Base-by-base conservation (phyloP, 169 alveolate genomes). In the Plasmodium yoelii region DNA sequence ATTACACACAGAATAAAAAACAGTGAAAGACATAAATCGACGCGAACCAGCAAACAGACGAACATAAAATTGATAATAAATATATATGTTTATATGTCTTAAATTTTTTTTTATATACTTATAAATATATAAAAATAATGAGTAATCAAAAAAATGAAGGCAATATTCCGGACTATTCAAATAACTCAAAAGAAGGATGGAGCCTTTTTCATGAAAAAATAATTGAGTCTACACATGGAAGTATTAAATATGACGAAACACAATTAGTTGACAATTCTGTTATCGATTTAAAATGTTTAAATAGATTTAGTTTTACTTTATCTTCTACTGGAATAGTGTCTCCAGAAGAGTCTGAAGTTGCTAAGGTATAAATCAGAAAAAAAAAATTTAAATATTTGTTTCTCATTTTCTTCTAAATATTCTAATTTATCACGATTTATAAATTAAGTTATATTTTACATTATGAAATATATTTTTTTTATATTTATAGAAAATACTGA, bases 251-350 rank as follows among this genome's bases (percentile, higher is more conserved):
- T 77, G 88, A 61, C 42, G 89, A 65, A 56, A 64, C 51, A 19
- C 61, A 56, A 18, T 69, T 65, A 51, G 13, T 77, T 22, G 42
- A 59, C 34, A 63, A 47, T 24, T 75, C 13, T 13, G 9, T 24
- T 12, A 5, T 65, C 2, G 77, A 77, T 28, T 64, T 77, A 34
- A 47, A 63, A 24, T 8, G 71, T 13, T 64, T 59, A 15, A 77
- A 64, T 19, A 75, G 70, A 13, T 77, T 77, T 22, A 64, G 73
- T 57, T 77, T 77, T 53, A 77, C 89, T 18, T n/a, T 77, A 69
- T 64, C 80, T 7, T 77, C 89, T 13, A 64, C 89, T 3, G 80
- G 80, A 9, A 53, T 10, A 5, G 44, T 77, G 8, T 65, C 89
- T 5, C 19, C 60, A 34, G 89, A 77, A 56, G 82, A 77, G 18